Evolutionary conservation across 768 basidiomycete species (phyloP), one percentile per base, ranked within the genome.

Genomic region (Mycena vitilis): DNA sequence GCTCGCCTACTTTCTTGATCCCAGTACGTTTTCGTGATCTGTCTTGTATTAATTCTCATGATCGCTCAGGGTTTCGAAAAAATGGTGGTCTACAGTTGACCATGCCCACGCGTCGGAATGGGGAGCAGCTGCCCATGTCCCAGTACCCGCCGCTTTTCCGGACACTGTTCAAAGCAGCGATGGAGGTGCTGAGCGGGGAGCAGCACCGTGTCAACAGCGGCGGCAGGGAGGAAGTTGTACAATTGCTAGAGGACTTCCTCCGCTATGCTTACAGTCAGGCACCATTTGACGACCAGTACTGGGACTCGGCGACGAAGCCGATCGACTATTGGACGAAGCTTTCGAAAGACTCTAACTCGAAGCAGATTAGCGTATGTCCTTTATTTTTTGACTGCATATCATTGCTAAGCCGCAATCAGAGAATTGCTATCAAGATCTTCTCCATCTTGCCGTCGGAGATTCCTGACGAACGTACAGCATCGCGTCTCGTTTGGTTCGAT

Each of bases 381-480:
- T 23, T 5, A 23, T 23, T n/a, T 13, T 1, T 34, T 23, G 12
- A 20, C 44, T 40, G 18, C 1, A 30, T 25, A 16, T 38, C 47
- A 63, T 61, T 38, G 9, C 57, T 48, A n/a, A n/a, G n/a, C n/a
- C n/a, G 38, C 55, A 40, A 18, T 36, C 61, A 66, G 68, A 23
- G 53, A 25, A 51, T 75, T 51, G 75, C 74, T 20, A 58, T 75
- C 60, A 75, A 74, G 51, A 18, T 75, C n/a, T 76, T 76, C 38
- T 75, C 71, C 8, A 75, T 78, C 25, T 66, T 74, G 8, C 77
- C 76, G 4, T 77, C 75, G 2, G 73, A 77, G 61, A 76, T 76
- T 15, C 76, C 75, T 59, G 75, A 77, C 56, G 75, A 78, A 44
- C 69, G 73, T 8, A 76, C 75, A 3, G 77, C 77, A 4, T 78